Conservation (phyloP, 345 rosid genomes). For the Brassica cretica region DNA sequence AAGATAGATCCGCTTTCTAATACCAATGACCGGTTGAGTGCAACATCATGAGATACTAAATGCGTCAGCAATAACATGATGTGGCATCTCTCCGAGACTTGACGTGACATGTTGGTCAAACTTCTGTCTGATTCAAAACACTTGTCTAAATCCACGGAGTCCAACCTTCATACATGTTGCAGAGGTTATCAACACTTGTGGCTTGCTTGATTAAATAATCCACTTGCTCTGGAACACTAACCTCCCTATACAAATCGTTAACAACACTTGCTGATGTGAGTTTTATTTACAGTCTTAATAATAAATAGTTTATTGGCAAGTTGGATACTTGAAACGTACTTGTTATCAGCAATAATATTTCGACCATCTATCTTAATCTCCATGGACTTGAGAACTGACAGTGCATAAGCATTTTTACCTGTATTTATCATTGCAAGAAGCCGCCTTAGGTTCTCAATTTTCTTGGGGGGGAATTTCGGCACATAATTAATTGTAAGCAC, state of each 20-base stretch:
- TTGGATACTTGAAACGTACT: constrained; percentile 41
- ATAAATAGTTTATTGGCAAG: constrained; percentile 5
- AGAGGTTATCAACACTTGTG: constrained; percentile 74
- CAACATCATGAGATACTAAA: constrained; percentile 20
- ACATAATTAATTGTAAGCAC: neutral
- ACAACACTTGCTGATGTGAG: neutral
- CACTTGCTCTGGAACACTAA: constrained; percentile 76
- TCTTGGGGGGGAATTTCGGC: neutral
- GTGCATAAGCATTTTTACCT: constrained; percentile 88
- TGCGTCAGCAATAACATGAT: constrained; percentile 14
- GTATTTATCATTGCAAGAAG: constrained; percentile 20
- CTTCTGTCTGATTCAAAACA: constrained; percentile 2
- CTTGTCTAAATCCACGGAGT: constrained; percentile 82
- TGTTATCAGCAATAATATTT: constrained; percentile 63
- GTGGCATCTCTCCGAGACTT: constrained; percentile 4
- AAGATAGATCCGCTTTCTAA: constrained; percentile 16
- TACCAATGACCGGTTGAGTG: constrained; percentile 12
- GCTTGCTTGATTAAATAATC: constrained; percentile 88
- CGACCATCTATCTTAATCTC: constrained; percentile 87
- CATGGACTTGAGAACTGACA: constrained; percentile 70
- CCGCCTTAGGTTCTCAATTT: constrained; percentile 11
- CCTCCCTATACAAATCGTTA: constrained; percentile 52
- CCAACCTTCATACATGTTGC: constrained; percentile 99
- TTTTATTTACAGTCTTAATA: neutral
- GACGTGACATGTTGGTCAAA: constrained; percentile 15